A percentile compares a stretch with the other conserved stretches of the same genome.
These are phyloP conservation scores for Xylaria acuta DNA, from an alignment of 495 filamentous ascomycete genomes.

Conservation along the genomic window DNA sequence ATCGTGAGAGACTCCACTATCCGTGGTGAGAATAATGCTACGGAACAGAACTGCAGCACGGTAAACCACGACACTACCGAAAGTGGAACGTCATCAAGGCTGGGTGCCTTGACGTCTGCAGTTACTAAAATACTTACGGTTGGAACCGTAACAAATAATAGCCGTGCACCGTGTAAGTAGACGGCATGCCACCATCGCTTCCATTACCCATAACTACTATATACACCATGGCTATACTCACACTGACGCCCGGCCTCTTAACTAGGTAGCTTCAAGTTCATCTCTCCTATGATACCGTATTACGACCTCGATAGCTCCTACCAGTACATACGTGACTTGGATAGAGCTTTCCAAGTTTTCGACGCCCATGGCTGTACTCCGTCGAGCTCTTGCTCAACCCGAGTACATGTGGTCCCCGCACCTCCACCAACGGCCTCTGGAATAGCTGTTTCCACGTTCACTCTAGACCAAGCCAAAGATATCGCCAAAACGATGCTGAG, in stretches of 20 bases:
- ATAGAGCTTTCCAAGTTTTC: background rate
- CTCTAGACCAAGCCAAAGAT: background rate
- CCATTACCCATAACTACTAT: background rate
- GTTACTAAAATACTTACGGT: too few species aligned
- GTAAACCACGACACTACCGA: too few species aligned
- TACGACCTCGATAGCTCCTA: background rate
- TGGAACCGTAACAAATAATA: too few species aligned
- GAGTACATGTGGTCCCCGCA: background rate
- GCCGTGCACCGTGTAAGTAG: background rate
- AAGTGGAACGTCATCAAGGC: too few species aligned
- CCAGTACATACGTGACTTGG: background rate
- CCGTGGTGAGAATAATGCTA: background rate
- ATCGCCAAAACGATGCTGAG: background rate
- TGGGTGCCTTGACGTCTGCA: too few species aligned
- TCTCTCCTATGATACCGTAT: background rate
- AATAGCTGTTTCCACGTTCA: background rate
- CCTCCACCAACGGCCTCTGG: background rate
- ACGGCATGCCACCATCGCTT: background rate
- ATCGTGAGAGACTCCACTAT: background rate
- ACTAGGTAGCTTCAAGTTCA: background rate
- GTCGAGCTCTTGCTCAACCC: background rate
- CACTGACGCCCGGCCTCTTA: background rate
- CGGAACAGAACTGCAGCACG: too few species aligned
- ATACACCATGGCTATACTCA: background rate
- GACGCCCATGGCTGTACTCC: background rate